These are phyloP conservation scores for Acrocalymma vagum DNA, from an alignment of 2,329 filamentous ascomycete genomes.

Conservation along the genomic window DNA sequence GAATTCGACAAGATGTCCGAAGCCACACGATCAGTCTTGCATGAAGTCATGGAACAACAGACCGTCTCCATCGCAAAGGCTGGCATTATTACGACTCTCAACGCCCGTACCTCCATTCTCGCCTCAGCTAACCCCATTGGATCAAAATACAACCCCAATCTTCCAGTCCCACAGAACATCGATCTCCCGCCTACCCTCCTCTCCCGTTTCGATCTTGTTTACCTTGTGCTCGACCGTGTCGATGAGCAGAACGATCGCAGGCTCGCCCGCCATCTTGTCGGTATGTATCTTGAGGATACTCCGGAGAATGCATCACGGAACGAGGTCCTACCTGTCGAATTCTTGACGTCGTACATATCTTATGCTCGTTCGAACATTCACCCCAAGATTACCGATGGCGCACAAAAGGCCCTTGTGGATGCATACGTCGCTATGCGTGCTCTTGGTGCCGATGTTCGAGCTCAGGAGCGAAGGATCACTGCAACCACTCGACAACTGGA, in stretches of 20 bases:
- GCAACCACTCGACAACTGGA: conserved; percentile 96
- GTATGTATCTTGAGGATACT: conserved; percentile 95
- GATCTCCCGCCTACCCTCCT: conserved; percentile 94
- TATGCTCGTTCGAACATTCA: conserved; percentile 90
- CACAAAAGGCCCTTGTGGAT: conserved; percentile 82
- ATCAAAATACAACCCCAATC: conserved; percentile 94
- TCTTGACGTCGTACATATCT: conserved; percentile 95
- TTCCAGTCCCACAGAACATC: conserved; percentile 97
- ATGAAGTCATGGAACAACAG: conserved; percentile 85
- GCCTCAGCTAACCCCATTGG: conserved; percentile 98
- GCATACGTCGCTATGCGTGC: conserved; percentile 96
- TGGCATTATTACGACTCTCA: conserved; percentile 85
- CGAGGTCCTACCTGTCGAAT: conserved; percentile 87
- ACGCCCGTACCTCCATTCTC: conserved; percentile 93
- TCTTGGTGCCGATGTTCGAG: conserved; percentile 75
- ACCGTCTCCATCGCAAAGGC: conserved; percentile 82
- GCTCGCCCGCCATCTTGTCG: conserved; percentile 89
- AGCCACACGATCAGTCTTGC: conserved; percentile 74
- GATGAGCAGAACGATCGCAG: conserved; percentile 90
- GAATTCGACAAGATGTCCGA: conserved; percentile 86
- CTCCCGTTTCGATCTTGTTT: conserved; percentile 96
- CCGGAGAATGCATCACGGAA: conserved; percentile 82
- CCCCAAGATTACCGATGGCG: conserved; percentile 80
- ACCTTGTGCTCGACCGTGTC: conserved; percentile 91
- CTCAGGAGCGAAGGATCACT: conserved; percentile 94